Conservation (phyloP, 1,284 basidiomycete species). For the Ganoderma multipileum region DNA sequence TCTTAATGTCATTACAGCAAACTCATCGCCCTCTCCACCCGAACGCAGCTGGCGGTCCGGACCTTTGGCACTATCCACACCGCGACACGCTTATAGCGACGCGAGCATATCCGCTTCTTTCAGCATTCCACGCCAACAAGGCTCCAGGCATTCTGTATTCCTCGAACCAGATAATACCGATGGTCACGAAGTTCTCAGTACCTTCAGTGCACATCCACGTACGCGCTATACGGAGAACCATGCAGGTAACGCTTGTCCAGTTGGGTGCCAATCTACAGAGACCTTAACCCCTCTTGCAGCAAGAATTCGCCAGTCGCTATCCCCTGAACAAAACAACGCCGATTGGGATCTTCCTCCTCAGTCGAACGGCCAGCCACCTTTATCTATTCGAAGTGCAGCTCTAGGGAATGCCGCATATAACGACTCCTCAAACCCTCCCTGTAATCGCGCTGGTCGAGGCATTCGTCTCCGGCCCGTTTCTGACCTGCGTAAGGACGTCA, state of each 20-base stretch:
- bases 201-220: background rate
- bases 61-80: background rate
- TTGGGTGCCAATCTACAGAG: background rate
- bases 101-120: background rate
- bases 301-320: background rate
- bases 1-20: conserved; percentile 31
- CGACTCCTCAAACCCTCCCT: conserved; percentile 26
- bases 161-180: background rate
- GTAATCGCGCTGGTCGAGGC: conserved; percentile 49
- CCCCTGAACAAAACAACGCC: background rate
- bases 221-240: background rate
- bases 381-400: background rate
- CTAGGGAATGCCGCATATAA: conserved; percentile 16
- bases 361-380: background rate
- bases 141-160: background rate
- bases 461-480: conserved; percentile 73
- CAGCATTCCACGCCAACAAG: background rate
- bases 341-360: background rate
- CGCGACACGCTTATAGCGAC: background rate
- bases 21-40: conserved; percentile 52
- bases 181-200: background rate
- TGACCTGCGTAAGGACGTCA: conserved; percentile 62
- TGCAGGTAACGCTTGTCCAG: background rate
- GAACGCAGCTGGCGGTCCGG: conserved; percentile 24
- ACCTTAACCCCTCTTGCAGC: background rate